Evolutionary conservation across 306 rosid genomes (phyloP), one percentile per base, ranked within the genome.

Genomic region (Castanospermum australe): DNA sequence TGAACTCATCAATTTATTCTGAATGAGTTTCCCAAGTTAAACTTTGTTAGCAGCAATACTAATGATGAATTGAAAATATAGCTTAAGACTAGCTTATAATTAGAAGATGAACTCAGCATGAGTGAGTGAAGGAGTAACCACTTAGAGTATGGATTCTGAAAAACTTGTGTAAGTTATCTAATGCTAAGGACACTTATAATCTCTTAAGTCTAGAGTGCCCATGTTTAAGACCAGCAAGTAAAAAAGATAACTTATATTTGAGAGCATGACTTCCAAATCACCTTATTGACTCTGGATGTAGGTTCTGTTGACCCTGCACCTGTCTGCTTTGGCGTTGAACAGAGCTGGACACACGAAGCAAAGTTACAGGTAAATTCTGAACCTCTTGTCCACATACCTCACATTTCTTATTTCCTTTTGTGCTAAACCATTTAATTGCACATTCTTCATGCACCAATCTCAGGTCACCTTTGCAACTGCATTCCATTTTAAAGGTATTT

Each of bases 401-500:
- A 65, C 99, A 95, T 65, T 72, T 86, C 89, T 86, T 95, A 89
- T 85, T 93, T 78, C 99, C 98, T 84, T 83, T 95, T 39, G 83
- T 81, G 86, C 81, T 92, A 83, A 95, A 92, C 98, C 99, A 95
- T 88, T 87, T 89, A 54, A 92, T 84, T 55, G 88, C 86, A 84
- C 99, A 95, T 77, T 90, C 91, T 86, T 88, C 94, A 80, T 95
- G 99, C 55, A 90, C 89, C 82, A 95, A 90, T 76, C 86, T 90
- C 74, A 95, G 92, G 80, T 83, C 97, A 76, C 99, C 99, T 84
- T 95, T 95, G 89, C 99, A 95, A 79, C 92, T 82, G 85, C 99
- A 95, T 86, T 95, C 99, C 98, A 95, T 90, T 91, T 92, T 95
- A 33, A 95, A 90, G 5, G 99, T 95, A 81, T 92, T 95, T 74